A percentile compares a stretch with the other conserved stretches of the same genome.
phyloP scores from a whole-genome alignment of 192 early-diverging fungal species.

The Fimicolochytrium jonesii region DNA sequence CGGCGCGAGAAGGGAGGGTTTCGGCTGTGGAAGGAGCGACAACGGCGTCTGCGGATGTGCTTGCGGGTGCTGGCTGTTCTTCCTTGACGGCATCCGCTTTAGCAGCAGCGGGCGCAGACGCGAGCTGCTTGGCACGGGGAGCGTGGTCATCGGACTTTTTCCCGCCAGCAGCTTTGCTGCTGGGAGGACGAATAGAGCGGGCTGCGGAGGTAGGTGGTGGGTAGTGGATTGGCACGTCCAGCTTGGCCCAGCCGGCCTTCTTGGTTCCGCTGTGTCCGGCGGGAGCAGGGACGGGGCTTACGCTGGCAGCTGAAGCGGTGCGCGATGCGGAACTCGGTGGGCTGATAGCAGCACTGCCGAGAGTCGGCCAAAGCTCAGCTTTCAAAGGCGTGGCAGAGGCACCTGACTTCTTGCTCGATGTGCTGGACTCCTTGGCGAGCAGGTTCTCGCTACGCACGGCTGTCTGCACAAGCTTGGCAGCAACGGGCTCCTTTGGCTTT shows the following conservation, averaged over 20 bases:
- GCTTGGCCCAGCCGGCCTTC: constrained; percentile 39
- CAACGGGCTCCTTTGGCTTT: neutral
- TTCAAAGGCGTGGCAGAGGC: neutral
- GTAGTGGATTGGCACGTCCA: constrained; percentile 41
- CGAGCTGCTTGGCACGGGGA: too few species aligned
- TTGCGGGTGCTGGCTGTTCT: too few species aligned
- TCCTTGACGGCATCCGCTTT: neutral
- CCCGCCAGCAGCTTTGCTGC: too few species aligned
- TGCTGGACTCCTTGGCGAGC: constrained; percentile 3
- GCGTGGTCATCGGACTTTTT: too few species aligned
- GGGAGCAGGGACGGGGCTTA: neutral
- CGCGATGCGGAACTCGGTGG: neutral
- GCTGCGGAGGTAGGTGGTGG: constrained; percentile 18
- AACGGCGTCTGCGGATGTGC: too few species aligned
- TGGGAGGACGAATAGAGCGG: too few species aligned
- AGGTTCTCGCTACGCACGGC: constrained; percentile 32
- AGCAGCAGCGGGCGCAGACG: neutral
- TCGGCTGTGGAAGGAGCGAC: too few species aligned
- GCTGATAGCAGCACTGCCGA: constrained; percentile 9
- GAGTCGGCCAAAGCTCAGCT: constrained; percentile 28
- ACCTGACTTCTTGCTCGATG: too few species aligned
- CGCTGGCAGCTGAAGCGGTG: neutral
- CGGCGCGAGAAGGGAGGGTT: too few species aligned
- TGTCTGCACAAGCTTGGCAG: constrained; percentile 33
- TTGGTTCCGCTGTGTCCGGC: neutral